phyloP scores from a whole-genome alignment of 306 rosid genomes.

The Quercus agrifolia region DNA sequence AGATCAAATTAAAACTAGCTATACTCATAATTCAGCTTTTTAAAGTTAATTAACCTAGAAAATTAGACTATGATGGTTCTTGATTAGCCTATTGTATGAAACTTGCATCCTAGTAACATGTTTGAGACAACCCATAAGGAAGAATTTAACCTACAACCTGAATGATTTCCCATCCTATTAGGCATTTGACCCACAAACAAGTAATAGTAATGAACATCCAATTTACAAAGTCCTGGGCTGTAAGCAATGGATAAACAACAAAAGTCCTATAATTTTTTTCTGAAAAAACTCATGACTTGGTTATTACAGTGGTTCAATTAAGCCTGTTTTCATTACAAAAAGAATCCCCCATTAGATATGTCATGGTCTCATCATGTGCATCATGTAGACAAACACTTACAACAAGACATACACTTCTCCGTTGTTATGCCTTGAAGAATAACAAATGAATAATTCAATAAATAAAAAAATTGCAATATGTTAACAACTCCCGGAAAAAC shows the following conservation, averaged over 20 bases:
- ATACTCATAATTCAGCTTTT: neutral
- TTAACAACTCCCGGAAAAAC: neutral
- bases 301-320: neutral
- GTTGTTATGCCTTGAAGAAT: neutral
- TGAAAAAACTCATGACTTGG: neutral
- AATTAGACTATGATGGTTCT: neutral
- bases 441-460: neutral
- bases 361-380: neutral
- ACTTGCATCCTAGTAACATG: neutral
- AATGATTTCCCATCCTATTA: neutral
- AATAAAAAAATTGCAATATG: neutral
- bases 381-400: conserved; percentile 1
- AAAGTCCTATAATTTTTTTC: neutral
- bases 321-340: neutral
- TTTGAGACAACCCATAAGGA: neutral
- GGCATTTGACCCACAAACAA: neutral
- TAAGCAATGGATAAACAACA: neutral
- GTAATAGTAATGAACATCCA: neutral
- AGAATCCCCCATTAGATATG: neutral
- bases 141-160: neutral
- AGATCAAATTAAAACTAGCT: conserved; percentile 15
- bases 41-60: neutral
- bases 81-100: neutral
- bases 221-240: neutral
- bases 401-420: neutral